Base-by-base conservation (phyloP, 306 rosid genomes). In the Gleditsia sinensis region DNA sequence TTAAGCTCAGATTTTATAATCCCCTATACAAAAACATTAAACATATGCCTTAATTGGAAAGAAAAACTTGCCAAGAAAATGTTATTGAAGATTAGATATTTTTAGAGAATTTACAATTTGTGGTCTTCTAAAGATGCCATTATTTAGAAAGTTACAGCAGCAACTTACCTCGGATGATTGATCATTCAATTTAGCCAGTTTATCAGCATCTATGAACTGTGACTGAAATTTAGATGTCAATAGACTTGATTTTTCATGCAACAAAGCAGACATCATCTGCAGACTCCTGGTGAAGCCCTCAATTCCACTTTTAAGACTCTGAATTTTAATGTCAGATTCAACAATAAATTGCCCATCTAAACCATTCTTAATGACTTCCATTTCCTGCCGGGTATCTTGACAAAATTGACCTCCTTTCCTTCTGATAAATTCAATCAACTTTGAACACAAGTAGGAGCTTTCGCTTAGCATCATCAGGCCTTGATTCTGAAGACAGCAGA, bases 401-500 rank as follows among this genome's bases (percentile, higher is more conserved):
- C 30, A 40, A 72, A 66, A 71, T 30, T 72, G 89, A 65, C 67
- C 70, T 48, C 86, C 87, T 71, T 80, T 92, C 71, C 69, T 86
- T 87, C 88, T 88, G 42, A 87, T 63, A 60, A 88, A 85, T 66
- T 85, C 92, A 50, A 88, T 79, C 43, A 95, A 80, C 53, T 83
- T 85, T 54, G 91, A 87, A 75, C 91, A 92, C 72, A 90, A 64
- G 46, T 77, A 78, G 69, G 85, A 80, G 82, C 91, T 92, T 75
- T 88, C 97, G 55, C 82, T 90, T 48, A 95, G 85, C 90, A 95
- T 85, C 14, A 81, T 75, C 16, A 92, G 71, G 60, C 97, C 99
- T 79, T 90, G 96, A 81, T 87, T 88, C 83, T 92, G 96, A 80
- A 95, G 88, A 79, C 87, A 91, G 70, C 78, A 81, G 57, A 92